Conservation (phyloP, 352 stramenopile species). For the Globisporangium perplexum region DNA sequence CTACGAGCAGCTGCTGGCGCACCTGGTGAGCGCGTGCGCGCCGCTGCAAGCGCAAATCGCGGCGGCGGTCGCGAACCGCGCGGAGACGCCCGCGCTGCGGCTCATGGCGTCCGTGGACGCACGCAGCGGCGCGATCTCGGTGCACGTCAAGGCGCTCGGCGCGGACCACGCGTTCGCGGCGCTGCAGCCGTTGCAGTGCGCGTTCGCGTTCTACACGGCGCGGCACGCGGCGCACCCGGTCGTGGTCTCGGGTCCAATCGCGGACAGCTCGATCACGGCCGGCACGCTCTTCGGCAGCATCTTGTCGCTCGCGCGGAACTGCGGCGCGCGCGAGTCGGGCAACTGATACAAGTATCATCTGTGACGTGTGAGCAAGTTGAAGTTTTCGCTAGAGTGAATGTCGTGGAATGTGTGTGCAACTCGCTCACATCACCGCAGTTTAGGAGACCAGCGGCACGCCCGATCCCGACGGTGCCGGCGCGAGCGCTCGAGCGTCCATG, state of each 20-base stretch:
- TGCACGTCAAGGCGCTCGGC: constrained; percentile 38
- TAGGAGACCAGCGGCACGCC: neutral
- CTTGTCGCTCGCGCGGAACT: constrained; percentile 65
- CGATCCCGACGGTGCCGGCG: neutral
- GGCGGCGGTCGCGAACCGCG: constrained; percentile 15
- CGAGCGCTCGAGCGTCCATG: constrained; percentile 49
- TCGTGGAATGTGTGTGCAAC: too few species aligned
- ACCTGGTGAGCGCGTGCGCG: constrained; percentile 35
- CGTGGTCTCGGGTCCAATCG: constrained; percentile 76
- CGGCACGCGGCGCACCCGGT: constrained; percentile 70
- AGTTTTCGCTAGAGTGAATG: neutral
- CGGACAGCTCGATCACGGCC: constrained; percentile 67
- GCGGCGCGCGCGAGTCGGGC: constrained; percentile 39
- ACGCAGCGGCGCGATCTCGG: constrained; percentile 33
- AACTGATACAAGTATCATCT: neutral
- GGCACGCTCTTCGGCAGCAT: constrained; percentile 77
- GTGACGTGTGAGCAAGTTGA: neutral
- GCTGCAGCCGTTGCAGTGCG: constrained; percentile 62
- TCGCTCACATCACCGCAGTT: too few species aligned
- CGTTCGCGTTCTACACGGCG: constrained; percentile 74
- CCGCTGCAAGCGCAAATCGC: constrained; percentile 39
- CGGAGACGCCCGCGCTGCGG: constrained; percentile 29
- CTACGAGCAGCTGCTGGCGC: constrained; percentile 47
- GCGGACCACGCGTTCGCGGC: constrained; percentile 48
- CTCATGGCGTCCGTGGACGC: constrained; percentile 58